Conservation (phyloP, 2,329 filamentous ascomycete genomes). For the Aspergillus arachidicola region DNA sequence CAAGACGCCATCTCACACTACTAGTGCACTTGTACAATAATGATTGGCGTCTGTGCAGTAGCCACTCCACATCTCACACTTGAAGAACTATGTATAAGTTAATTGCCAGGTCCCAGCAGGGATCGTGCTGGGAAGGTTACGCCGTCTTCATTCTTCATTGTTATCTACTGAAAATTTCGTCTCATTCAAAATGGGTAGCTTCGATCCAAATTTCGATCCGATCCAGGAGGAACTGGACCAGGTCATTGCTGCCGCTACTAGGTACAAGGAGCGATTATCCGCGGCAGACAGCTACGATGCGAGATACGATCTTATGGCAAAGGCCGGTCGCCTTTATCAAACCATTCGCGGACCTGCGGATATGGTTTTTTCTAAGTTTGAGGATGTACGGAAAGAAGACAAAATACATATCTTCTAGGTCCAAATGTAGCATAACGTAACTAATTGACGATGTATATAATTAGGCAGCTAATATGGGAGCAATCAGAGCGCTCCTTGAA, state of each 20-base stretch:
- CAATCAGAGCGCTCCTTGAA: slow-evolving; percentile 22
- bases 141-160: not conserved
- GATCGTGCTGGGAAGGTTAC: not conserved
- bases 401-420: too few species aligned
- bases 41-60: not conserved
- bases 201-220: not conserved
- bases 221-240: slow-evolving; percentile 13
- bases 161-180: too few species aligned
- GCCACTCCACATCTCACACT: not conserved
- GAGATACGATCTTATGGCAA: slow-evolving; percentile 7
- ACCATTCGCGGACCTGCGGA: slow-evolving; percentile 25
- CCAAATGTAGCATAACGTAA: too few species aligned
- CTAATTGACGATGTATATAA: not conserved
- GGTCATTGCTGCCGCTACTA: slow-evolving; percentile 3
- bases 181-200: not conserved
- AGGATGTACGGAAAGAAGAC: slow-evolving; percentile 7
- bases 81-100: not conserved
- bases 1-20: not conserved
- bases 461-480: slow-evolving; percentile 23
- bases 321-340: slow-evolving; percentile 16
- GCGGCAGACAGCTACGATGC: not conserved
- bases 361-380: slow-evolving; percentile 23
- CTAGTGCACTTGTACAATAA: not conserved
- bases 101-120: not conserved
- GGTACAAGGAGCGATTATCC: not conserved